Evolutionary conservation across 768 basidiomycete genomes (phyloP), one percentile per base, ranked within the genome.

Genomic region (Tremella yokohamensis): DNA sequence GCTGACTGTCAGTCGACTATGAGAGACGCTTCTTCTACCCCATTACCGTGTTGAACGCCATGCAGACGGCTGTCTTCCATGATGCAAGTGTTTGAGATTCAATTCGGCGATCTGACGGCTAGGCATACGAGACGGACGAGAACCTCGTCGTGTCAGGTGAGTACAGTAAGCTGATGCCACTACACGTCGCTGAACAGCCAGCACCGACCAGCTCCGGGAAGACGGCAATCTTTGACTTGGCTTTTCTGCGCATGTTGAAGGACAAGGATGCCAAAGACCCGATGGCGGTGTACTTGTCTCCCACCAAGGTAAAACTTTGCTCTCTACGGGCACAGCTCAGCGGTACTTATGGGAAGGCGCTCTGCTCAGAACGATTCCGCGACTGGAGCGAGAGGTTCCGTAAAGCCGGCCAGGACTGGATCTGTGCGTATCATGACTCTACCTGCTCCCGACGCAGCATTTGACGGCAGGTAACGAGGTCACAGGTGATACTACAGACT

Each of bases 161-260:
- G 69, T 54, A 2, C 1, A 16, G 26, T 19, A n/a, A n/a, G n/a
- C 16, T 40, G 18, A 54, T 8, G n/a, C 26, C 15, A 45, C 29
- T 38, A 16, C 18, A 51, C 26, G 19, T 22, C 29, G 37, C 39
- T 49, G 37, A 55, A 20, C 7, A 34, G 11, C 1, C 42, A 61
- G 93, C 94, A 1, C 96, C 96, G 0, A 98, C 96, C 13, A 91
- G 93, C 25, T 89, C 90, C 51, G 96, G 96, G 25, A 98, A 98
- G 77, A 99, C 96, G 0, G 90, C 88, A 8, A 78, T 98, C 25
- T 99, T 98, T 65, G 96, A 99, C 72, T 79, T 99, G 13, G 84
- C 88, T 1, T 88, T 97, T 54, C 83, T 98, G 51, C 84, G 84
- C 29, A 82, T 89, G 80, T 39, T 61, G 26, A 25, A 57, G 16